A percentile compares a stretch with the other conserved stretches of the same genome.
Conservation (phyloP, 495 filamentous ascomycete genomes). For the Annulohypoxylon maeteangense region DNA sequence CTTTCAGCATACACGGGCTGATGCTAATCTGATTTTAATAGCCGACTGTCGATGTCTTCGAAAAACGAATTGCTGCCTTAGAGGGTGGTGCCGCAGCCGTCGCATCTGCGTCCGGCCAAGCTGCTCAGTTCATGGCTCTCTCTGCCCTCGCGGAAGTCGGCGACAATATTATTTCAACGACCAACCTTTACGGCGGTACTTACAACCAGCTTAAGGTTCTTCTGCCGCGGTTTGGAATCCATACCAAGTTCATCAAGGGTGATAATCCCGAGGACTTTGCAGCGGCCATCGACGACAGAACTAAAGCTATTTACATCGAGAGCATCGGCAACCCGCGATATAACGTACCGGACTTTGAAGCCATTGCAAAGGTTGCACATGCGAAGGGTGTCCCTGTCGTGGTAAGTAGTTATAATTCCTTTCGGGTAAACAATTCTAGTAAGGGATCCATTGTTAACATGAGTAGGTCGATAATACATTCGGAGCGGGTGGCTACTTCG, state of each 20-base stretch:
- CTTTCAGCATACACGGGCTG: not conserved
- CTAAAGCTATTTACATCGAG: constrained; percentile 96
- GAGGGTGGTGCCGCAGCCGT: constrained; percentile 94
- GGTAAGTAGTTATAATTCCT: constrained; percentile 61
- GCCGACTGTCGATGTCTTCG: constrained; percentile 97
- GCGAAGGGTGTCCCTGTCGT: constrained; percentile 85
- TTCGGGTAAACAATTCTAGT: not conserved
- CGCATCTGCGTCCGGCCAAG: constrained; percentile 89
- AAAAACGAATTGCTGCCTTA: constrained; percentile 95
- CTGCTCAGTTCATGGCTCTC: constrained; percentile 94
- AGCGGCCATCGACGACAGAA: constrained; percentile 90
- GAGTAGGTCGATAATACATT: constrained; percentile 93
- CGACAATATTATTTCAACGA: constrained; percentile 95
- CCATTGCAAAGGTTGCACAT: constrained; percentile 81
- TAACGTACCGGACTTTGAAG: constrained; percentile 91
- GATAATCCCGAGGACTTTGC: constrained; percentile 87
- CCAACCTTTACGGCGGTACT: constrained; percentile 94
- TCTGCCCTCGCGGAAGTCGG: constrained; percentile 82
- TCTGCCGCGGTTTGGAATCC: constrained; percentile 85
- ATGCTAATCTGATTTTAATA: constrained; percentile 46
- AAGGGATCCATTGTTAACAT: constrained; percentile 11
- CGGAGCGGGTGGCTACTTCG: constrained; percentile 92
- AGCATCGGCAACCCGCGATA: constrained; percentile 96
- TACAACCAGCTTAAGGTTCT: constrained; percentile 99
- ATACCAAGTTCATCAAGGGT: constrained; percentile 87